Base-by-base conservation (phyloP, 2,329 filamentous ascomycete species). In the Huntiella bhutanensis region DNA sequence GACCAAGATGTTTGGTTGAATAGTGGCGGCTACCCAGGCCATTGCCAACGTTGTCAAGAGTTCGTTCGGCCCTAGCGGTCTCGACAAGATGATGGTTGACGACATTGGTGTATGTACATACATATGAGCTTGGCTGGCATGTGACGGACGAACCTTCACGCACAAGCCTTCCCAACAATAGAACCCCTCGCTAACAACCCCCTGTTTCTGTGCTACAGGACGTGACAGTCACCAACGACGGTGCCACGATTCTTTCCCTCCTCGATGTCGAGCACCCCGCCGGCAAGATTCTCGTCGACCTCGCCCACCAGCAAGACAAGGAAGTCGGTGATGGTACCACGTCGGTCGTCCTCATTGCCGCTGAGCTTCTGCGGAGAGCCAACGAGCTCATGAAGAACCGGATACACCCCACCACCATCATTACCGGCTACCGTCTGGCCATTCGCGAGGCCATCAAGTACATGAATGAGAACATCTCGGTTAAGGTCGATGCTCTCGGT, bases 21-120 rank as follows among this genome's bases (percentile, higher is more conserved):
- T 58, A 87, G 91, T 96, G 42, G 76, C 86, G 55, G 91, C 91
- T 55, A 96, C 91, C 40, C 86, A 95, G 63, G 86, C 88, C 50
- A 96, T 98, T 59, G 82, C 91, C 57, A 98, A 96, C 77, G 87
- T 98, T 50, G 86, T 98, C 63, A 96, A 94, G 71, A 94, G 84
- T 64, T 98, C 91, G 12, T 98, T 98, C 60, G 91, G 91, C 47
- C 91, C 91, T 44, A 94, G 85, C 52, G 91, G 91, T 42, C 74
- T 98, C 54, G 91, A 98, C 63, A 98, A 98, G 75, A 98, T 98
- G 91, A 96, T 98, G 91, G 91, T 98, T 57, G 91, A 98, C 67
- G 91, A 98, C 62, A 96, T 98, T 62, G 91, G 91, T 59, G 81
- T 85, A 75, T 56, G 78, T 41, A 41, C 7, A 13, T 40, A 41